Base-by-base conservation (phyloP, 306 rosid genomes). In the Castanospermum australe region DNA sequence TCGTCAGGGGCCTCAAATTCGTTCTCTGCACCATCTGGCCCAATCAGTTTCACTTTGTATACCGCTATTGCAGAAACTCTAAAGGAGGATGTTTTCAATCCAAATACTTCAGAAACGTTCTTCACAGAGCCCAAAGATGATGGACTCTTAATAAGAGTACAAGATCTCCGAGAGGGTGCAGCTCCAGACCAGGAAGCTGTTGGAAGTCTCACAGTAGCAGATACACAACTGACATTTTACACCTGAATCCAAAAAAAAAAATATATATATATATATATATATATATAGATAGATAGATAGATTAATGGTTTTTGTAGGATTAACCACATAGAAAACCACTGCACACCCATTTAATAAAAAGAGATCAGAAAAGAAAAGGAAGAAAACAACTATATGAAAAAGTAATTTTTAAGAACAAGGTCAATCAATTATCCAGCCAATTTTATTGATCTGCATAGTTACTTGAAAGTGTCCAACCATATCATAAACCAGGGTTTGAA, bases 1-100 rank as follows among this genome's bases (percentile, higher is more conserved):
- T 88, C 93, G 39, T 89, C 94, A 0, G 92, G 93, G 76, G 93
- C 93, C 0, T 91, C 93, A 57, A 93, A 84, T 72, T 86, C 93
- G 10, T 63, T 65, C 90, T 83, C 92, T 20, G 7, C 67, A 28
- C 91, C 94, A 13, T 90, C 82, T 18, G 90, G 89, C 76, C 90
- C 92, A 20, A 94, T 79, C 76, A 91, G 80, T 70, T 87, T 93
- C 78, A 91, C 91, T 71, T 82, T 89, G 77, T 91, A 85, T 14
- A 47, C 54, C 6, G 91, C 89, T 92, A 83, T 84, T 33, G 93
- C 91, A 10, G 77, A 84, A 3, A 83, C 89, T 76, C 74, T 85
- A 73, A 86, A 91, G 9, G 85, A 71, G 9, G 87, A 86, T 39
- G 88, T 76, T 78, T 87, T 83, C 82, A 90, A 70, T 35, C 93